Evolutionary conservation across 495 filamentous ascomycete genomes (phyloP).

Genomic region (Aspergillus funiculosus): DNA sequence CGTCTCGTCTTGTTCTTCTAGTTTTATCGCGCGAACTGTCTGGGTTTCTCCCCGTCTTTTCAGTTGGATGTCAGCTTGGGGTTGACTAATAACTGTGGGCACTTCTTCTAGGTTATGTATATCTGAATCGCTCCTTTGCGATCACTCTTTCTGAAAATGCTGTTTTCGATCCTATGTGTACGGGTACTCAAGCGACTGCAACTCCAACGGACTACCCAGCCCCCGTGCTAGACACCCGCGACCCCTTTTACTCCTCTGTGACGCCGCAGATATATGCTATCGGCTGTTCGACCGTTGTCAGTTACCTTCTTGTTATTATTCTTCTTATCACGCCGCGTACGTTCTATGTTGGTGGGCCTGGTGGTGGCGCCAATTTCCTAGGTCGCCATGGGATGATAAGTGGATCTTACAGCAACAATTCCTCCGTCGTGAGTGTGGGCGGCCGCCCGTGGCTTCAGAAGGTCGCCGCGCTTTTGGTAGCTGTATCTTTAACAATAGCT

Average conservation of each 20-base stretch:
- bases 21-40: neutral
- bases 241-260: constrained; percentile 90
- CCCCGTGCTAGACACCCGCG: constrained; percentile 54
- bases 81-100: neutral
- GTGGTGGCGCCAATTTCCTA: constrained; percentile 62
- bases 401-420: constrained; percentile 58
- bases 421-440: constrained; percentile 77
- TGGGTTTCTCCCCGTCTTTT: neutral
- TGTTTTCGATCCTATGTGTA: constrained; percentile 59
- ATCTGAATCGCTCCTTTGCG: constrained; percentile 49
- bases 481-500: constrained; percentile 87
- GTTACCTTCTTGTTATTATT: constrained; percentile 91
- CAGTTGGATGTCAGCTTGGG: no score
- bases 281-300: constrained; percentile 82
- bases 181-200: constrained; percentile 31
- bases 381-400: constrained; percentile 80
- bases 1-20: neutral
- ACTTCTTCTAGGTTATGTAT: constrained; percentile 44
- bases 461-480: constrained; percentile 82
- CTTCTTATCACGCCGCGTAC: constrained; percentile 87
- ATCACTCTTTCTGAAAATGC: constrained; percentile 59
- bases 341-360: constrained; percentile 74
- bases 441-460: constrained; percentile 95
- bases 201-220: constrained; percentile 29
- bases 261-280: constrained; percentile 89